These are phyloP conservation scores for Astrothelium subdiscretum DNA, from an alignment of 495 filamentous ascomycete species.

Conservation along the genomic window DNA sequence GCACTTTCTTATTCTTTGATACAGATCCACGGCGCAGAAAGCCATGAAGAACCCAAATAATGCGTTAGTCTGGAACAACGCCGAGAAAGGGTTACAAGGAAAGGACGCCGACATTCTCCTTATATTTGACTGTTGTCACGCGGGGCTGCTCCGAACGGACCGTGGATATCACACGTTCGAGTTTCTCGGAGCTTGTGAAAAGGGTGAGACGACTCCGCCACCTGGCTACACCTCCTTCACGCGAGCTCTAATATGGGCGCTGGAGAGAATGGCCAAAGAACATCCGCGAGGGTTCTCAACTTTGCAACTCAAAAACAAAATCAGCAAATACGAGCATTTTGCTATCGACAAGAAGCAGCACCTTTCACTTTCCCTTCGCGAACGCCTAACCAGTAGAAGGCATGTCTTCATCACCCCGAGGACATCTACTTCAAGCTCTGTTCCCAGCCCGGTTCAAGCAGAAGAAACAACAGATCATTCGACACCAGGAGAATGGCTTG, in stretches of 20 bases:
- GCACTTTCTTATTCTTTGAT: not conserved
- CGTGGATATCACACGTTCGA: not conserved
- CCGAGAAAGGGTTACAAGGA: not conserved
- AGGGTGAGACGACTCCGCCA: not conserved
- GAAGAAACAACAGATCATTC: not conserved
- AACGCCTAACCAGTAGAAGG: not conserved
- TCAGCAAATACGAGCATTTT: not conserved
- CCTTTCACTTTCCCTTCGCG: not conserved
- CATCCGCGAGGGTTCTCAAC: constrained; percentile 2
- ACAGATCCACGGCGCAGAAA: constrained; percentile 1
- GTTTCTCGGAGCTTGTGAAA: not conserved
- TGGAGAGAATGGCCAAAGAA: constrained; percentile 1
- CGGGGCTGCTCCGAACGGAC: not conserved
- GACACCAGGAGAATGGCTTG: constrained; percentile 1
- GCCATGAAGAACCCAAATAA: not conserved
- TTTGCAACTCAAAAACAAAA: not conserved
- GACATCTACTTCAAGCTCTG: not conserved
- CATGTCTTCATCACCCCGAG: constrained; percentile 1
- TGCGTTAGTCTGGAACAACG: not conserved
- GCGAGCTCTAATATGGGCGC: constrained; percentile 1
- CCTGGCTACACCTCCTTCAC: not conserved
- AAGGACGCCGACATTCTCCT: not conserved
- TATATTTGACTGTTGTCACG: constrained; percentile 3
- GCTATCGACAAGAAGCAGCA: not conserved
- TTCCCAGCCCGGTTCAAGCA: not conserved